Evolutionary conservation across 306 rosid genomes (phyloP).

Genomic region (Morella rubra): DNA sequence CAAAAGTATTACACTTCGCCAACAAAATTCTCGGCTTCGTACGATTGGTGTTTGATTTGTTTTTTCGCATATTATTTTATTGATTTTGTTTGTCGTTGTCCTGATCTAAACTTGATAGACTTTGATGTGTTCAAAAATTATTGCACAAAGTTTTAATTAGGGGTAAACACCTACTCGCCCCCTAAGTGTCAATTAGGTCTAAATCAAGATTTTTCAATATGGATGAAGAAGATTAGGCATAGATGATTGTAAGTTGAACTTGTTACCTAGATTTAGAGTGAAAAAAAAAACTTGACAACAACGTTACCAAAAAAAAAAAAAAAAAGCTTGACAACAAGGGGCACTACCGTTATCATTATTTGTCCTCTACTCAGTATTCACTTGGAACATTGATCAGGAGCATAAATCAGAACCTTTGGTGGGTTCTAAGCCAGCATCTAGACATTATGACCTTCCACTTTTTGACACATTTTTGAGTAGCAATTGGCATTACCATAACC

Average conservation of each 20-base stretch:
- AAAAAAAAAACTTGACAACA: neutral
- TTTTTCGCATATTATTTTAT: no score
- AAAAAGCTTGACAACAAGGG: neutral
- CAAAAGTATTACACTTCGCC: no score
- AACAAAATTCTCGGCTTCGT: no score
- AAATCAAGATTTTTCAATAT: neutral
- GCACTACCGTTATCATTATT: neutral
- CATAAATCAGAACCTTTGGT: neutral
- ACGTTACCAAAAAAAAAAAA: no score
- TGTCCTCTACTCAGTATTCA: neutral
- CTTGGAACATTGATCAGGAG: neutral
- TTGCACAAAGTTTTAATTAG: no score
- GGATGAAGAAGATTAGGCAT: neutral
- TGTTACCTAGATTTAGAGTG: no score
- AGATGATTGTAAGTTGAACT: neutral
- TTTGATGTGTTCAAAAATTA: no score
- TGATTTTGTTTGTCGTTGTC: no score
- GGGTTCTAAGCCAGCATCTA: neutral
- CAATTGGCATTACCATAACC: neutral
- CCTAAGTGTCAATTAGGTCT: no score
- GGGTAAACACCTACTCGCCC: no score
- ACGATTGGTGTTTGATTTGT: no score
- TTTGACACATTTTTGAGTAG: neutral
- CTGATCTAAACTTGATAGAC: no score
- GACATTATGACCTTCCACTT: constrained; percentile 1